A percentile compares a stretch with the other conserved stretches of the same genome.
Evolutionary conservation across 208 protist genomes (phyloP).

Genomic region (Wallacemonas rigidus): DNA sequence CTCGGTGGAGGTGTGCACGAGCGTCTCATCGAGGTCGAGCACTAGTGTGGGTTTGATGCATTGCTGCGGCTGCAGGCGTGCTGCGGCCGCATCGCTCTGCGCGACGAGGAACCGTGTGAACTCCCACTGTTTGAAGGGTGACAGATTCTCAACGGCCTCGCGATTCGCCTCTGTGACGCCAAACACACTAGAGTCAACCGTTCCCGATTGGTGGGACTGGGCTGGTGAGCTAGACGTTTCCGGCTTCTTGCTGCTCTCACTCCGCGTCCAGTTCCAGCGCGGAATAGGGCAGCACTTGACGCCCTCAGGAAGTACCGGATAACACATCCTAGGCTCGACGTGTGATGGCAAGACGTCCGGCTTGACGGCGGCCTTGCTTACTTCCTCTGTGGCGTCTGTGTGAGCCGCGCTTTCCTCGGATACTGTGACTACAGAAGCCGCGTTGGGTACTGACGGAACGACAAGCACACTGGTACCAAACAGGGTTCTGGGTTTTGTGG

Average conservation of each 20-base stretch:
- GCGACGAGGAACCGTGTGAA: constrained; percentile 35
- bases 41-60: constrained; percentile 32
- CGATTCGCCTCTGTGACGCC: constrained; percentile 14
- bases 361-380: neutral
- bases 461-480: constrained; percentile 5
- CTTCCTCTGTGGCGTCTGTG: neutral
- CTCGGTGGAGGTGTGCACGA: constrained; percentile 47
- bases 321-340: neutral
- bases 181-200: neutral
- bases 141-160: constrained; percentile 29
- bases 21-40: constrained; percentile 63
- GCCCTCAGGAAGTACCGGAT: neutral
- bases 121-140: constrained; percentile 40
- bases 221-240: neutral
- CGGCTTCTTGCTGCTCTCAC: neutral
- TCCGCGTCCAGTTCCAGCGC: constrained; percentile 11
- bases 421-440: neutral
- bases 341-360: too few species aligned
- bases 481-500: too few species aligned
- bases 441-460: neutral
- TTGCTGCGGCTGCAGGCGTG: neutral
- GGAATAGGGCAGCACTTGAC: constrained; percentile 13
- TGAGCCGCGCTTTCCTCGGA: neutral
- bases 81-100: neutral
- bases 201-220: neutral